Evolutionary conservation across 2,329 filamentous ascomycete species (phyloP).

Genomic region (Blastomyces emzantsi): DNA sequence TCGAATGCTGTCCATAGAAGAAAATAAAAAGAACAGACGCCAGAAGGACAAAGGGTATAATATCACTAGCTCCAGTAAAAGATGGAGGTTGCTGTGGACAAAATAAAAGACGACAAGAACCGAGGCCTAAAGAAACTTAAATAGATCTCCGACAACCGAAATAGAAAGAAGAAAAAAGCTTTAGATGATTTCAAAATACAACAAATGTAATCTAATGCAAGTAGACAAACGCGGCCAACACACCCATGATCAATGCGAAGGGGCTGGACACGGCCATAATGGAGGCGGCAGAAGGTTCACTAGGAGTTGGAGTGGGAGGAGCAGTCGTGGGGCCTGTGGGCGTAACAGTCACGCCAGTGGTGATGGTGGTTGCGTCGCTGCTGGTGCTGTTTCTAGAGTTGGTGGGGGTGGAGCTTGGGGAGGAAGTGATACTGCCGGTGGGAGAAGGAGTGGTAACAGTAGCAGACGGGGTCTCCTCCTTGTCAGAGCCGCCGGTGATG

Average conservation of each 20-base stretch:
- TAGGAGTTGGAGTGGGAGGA: constrained; percentile 16
- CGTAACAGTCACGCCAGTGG: constrained; percentile 16
- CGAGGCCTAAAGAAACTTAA: neutral
- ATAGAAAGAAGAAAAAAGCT: neutral
- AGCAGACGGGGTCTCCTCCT: constrained; percentile 9
- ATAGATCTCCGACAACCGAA: neutral
- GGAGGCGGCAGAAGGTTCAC: constrained; percentile 20
- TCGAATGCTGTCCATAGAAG: too few relatives aligned
- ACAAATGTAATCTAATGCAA: constrained; percentile 18
- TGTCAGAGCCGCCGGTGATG: constrained; percentile 32
- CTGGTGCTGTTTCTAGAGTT: constrained; percentile 31
- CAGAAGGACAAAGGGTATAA: neutral
- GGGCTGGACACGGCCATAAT: constrained; percentile 22
- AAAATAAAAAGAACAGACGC: neutral
- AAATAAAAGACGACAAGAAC: neutral
- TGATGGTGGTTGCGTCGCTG: constrained; percentile 16
- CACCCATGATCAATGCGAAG: constrained; percentile 25
- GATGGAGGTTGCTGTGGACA: neutral
- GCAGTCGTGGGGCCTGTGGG: constrained; percentile 17
- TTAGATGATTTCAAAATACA: neutral
- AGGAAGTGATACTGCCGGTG: constrained; percentile 11
- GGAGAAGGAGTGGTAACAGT: constrained; percentile 15
- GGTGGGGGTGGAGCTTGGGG: constrained; percentile 29
- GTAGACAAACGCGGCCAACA: constrained; percentile 27
- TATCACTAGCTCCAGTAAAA: too few relatives aligned